phyloP scores from a whole-genome alignment of 257 asterid genomes.

The Nicotiana attenuata region DNA sequence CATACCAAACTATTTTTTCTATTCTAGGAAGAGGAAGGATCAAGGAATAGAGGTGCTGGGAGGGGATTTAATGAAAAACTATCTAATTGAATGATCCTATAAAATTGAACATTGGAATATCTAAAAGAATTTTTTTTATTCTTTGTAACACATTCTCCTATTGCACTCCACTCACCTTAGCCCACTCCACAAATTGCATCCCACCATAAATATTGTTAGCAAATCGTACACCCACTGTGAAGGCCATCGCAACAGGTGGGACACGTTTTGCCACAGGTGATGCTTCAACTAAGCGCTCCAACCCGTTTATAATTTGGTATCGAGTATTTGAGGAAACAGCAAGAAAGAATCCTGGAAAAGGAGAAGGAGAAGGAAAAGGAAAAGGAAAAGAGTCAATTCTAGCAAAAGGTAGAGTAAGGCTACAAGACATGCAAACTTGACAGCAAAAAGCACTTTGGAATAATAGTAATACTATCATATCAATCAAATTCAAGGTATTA shows the following conservation, averaged over 20 bases:
- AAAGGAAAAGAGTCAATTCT: not conserved
- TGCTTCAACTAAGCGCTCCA: conserved; percentile 66
- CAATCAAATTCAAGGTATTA: not conserved
- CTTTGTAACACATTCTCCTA: conserved; percentile 18
- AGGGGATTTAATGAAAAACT: not conserved
- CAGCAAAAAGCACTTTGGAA: not conserved
- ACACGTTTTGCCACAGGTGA: conserved; percentile 61
- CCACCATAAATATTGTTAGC: conserved; percentile 88
- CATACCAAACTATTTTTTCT: not conserved
- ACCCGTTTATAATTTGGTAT: conserved; percentile 79
- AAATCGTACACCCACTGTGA: conserved; percentile 79
- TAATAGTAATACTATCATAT: not conserved
- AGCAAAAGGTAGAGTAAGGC: not conserved
- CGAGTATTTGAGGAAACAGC: conserved; percentile 86
- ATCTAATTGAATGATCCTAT: not conserved
- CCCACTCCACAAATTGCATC: conserved; percentile 97
- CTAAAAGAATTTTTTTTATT: not conserved
- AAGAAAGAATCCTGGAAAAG: conserved; percentile 62
- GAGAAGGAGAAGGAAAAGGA: not conserved
- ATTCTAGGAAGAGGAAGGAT: not conserved
- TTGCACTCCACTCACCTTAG: conserved; percentile 80
- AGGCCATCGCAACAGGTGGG: conserved; percentile 79
- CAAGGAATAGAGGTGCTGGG: too few relatives aligned
- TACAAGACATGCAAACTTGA: not conserved
- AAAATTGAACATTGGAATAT: not conserved